Evolutionary conservation across 306 rosid genomes (phyloP).

Genomic region (Senna tora): DNA sequence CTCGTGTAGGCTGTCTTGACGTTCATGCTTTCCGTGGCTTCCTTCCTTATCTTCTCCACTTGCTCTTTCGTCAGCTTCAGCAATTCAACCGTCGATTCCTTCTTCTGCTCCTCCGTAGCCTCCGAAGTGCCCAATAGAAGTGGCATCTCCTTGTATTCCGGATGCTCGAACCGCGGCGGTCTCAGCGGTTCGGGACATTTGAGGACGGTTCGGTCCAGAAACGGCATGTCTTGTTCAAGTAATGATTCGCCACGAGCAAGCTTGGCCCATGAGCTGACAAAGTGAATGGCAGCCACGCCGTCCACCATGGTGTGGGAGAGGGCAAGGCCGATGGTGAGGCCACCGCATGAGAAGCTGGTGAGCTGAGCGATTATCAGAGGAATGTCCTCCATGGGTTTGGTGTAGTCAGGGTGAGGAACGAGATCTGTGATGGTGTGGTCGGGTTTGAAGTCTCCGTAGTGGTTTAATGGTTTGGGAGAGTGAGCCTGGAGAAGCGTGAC

Average conservation of each 20-base stretch:
- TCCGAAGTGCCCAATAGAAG: not conserved
- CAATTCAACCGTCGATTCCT: not conserved
- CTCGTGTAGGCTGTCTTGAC: not conserved
- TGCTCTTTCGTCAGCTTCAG: conserved; percentile 1
- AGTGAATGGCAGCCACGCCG: not conserved
- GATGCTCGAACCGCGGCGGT: not conserved
- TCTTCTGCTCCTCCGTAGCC: not conserved
- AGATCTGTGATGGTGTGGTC: not conserved
- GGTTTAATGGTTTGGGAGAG: not conserved
- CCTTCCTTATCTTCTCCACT: conserved; percentile 11
- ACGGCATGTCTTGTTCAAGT: conserved; percentile 3
- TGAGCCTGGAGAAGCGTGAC: not conserved
- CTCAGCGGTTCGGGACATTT: not conserved
- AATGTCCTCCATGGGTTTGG: not conserved
- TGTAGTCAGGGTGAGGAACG: conserved; percentile 20
- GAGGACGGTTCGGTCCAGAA: not conserved
- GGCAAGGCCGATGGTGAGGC: conserved; percentile 6
- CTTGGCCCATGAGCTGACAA: conserved; percentile 29
- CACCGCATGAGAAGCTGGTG: conserved; percentile 24
- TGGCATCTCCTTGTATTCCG: conserved; percentile 15
- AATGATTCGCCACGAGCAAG: not conserved
- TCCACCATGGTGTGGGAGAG: conserved; percentile 2
- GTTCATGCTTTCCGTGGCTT: not conserved
- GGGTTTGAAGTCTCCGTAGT: conserved; percentile 36
- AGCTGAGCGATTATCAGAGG: conserved; percentile 19